phyloP scores from a whole-genome alignment of 2,329 filamentous ascomycete genomes.

The Zarea fungicola region DNA sequence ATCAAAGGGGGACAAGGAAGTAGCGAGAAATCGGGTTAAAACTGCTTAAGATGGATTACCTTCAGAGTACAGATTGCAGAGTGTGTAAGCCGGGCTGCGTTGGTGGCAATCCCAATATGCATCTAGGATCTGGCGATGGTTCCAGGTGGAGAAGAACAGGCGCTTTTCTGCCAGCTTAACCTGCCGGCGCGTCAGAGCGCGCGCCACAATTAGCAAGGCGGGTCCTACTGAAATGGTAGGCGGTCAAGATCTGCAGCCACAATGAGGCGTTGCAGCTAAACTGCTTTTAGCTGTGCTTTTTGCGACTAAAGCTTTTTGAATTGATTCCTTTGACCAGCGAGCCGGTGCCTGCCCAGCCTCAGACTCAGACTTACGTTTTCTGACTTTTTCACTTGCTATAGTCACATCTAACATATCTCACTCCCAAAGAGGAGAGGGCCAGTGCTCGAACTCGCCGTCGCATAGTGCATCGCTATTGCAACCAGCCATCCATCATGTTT shows the following conservation, averaged over 20 bases:
- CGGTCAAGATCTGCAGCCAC: background rate
- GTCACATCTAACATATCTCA: too few species aligned
- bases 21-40: background rate
- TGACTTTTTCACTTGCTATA: background rate
- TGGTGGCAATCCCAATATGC: background rate
- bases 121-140: too few species aligned
- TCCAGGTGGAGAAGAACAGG: too few species aligned
- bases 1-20: background rate
- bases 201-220: too few species aligned
- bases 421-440: too few species aligned
- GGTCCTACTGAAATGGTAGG: background rate
- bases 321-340: constrained; percentile 9
- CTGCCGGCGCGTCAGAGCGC: too few species aligned
- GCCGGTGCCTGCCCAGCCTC: background rate
- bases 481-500: constrained; percentile 37
- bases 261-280: constrained; percentile 3
- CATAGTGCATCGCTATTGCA: background rate
- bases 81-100: background rate
- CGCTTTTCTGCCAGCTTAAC: too few species aligned
- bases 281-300: background rate
- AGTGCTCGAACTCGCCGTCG: too few species aligned
- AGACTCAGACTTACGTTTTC: too few species aligned
- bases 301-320: background rate
- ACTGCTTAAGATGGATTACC: constrained; percentile 4
- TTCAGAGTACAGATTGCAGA: background rate